These are phyloP conservation scores for Penicillium occitanis DNA, from an alignment of 2,329 filamentous ascomycete genomes.

Conservation along the genomic window DNA sequence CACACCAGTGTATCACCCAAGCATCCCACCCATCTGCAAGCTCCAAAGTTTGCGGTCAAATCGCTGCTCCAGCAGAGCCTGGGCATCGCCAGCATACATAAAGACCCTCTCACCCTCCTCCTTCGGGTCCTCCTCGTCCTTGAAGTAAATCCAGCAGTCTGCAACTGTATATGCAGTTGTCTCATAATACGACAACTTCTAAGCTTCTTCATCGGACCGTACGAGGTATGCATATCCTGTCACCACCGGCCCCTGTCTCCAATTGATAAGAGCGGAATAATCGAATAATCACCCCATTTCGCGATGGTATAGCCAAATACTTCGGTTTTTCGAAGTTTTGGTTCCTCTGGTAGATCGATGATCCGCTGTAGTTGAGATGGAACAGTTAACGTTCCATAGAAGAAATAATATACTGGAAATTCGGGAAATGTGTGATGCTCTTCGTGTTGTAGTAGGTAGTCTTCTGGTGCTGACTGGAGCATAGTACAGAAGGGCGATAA, in stretches of 20 bases:
- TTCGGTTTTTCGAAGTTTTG: background rate
- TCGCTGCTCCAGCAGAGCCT: background rate
- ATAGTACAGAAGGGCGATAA: background rate
- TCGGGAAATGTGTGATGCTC: background rate
- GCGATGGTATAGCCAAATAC: background rate
- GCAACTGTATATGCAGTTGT: background rate
- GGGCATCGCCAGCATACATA: background rate
- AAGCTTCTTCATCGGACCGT: background rate
- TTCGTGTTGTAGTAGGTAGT: background rate
- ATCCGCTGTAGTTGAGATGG: background rate
- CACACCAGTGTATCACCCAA: background rate
- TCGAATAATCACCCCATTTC: background rate
- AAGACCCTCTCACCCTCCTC: background rate
- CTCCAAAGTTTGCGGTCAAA: background rate
- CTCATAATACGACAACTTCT: background rate
- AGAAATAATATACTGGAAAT: background rate
- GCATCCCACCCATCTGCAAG: background rate
- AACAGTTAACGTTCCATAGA: background rate
- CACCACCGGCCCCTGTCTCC: background rate
- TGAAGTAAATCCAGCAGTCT: background rate
- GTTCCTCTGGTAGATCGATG: background rate
- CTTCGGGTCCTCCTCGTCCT: background rate
- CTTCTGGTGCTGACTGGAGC: background rate
- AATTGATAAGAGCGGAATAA: background rate
- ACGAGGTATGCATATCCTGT: background rate